Evolutionary conservation across 2,329 filamentous ascomycete genomes (phyloP), one percentile per base, ranked within the genome.

Genomic region (Pseudogymnoascus sp.): DNA sequence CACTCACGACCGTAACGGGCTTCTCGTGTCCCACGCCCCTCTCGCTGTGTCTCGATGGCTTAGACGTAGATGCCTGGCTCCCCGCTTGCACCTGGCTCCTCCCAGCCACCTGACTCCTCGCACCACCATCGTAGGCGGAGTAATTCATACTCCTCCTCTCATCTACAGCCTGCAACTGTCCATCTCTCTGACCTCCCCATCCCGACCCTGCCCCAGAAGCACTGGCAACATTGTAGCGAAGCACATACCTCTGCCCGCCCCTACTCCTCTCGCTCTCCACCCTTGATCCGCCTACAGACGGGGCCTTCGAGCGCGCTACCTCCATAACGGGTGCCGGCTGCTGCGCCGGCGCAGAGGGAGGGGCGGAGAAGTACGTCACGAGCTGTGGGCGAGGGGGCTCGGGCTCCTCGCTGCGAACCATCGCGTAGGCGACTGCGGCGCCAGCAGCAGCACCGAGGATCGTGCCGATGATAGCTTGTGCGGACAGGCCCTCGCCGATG

Each of bases 381-480:
- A 59, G 55, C 55, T 59, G 31, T 21, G 55, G 55, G 9, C 55
- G 31, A 5, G 5, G 10, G 2, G 10, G 29, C 66, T 62, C 64
- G 12, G 70, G 66, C 4, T 67, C 66, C 48, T 88, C 86, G 63
- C 80, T 80, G 66, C 82, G 85, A 65, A 85, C 80, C 77, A 91
- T 86, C 21, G 85, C 86, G 74, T 94, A 96, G 8, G 89, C 87
- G 40, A 89, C 78, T 8, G 87, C 88, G 36, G 87, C 89, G 39
- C 88, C 89, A 15, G 89, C 89, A 13, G 89, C 90, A 33, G 88
- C 89, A 45, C 90, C 90, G 58, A 96, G 80, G 9, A 95, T 78
- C 6, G 89, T 88, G 6, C 90, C 89, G 52, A 94, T 80, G 42
- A 92, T 80, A 18, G 84, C 83, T 67, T 86, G 86, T 40, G 84